phyloP scores from a whole-genome alignment of 495 filamentous ascomycete species.

The Evansstolkia leycettana region DNA sequence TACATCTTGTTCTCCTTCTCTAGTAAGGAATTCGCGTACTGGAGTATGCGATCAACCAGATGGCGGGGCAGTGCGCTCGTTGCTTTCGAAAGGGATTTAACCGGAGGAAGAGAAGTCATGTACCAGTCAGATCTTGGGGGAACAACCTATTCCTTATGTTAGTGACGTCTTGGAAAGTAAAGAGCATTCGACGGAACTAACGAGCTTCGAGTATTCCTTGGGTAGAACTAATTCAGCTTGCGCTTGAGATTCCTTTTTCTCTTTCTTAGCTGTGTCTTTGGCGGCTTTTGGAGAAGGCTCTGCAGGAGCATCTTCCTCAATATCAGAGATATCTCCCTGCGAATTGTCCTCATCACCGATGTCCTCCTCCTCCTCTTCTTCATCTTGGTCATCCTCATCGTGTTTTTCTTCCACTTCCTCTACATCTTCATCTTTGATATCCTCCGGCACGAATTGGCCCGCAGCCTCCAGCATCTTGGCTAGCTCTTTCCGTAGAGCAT shows the following conservation, averaged over 20 bases:
- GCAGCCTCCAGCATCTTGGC: constrained; percentile 31
- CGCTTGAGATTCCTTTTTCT: constrained; percentile 5
- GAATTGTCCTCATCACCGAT: constrained; percentile 1
- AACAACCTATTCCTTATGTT: constrained; percentile 43
- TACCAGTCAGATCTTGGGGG: constrained; percentile 82
- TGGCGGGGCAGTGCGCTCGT: constrained; percentile 38
- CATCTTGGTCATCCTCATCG: constrained; percentile 17
- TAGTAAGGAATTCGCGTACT: constrained; percentile 61
- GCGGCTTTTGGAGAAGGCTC: constrained; percentile 17
- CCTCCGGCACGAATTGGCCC: constrained; percentile 30
- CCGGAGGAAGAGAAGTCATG: constrained; percentile 44
- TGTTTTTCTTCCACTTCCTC: constrained; percentile 22
- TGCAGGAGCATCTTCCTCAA: constrained; percentile 30
- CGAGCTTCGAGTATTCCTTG: constrained; percentile 33
- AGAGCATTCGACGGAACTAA: constrained; percentile 10
- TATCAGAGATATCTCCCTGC: too few species aligned
- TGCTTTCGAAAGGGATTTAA: constrained; percentile 33
- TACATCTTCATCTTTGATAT: constrained; percentile 32
- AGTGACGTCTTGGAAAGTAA: constrained; percentile 7
- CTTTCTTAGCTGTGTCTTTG: constrained; percentile 10
- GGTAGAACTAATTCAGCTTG: constrained; percentile 13
- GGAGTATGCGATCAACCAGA: constrained; percentile 58
- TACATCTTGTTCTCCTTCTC: constrained; percentile 61
- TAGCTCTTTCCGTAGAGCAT: constrained; percentile 28
- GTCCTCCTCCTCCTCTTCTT: constrained; percentile 24